phyloP scores from a whole-genome alignment of 78 protist genomes.

The Planoprotostelium fungivorum region DNA sequence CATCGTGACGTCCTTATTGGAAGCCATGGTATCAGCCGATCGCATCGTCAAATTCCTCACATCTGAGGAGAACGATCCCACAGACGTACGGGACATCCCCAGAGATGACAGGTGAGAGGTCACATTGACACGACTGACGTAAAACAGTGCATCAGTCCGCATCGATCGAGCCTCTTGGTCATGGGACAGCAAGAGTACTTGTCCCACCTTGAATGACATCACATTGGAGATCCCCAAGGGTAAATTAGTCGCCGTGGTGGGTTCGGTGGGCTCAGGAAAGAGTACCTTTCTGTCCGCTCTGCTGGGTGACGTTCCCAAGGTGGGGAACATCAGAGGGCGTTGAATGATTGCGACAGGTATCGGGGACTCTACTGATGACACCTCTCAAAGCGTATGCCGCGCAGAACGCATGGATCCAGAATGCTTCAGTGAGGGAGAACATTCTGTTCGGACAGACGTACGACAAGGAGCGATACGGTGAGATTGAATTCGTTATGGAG shows the following conservation, averaged over 20 bases:
- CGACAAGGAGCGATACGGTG: slow-evolving; percentile 52
- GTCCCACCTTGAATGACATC: slow-evolving; percentile 20
- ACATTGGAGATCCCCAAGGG: slow-evolving; percentile 31
- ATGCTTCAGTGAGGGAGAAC: slow-evolving; percentile 88
- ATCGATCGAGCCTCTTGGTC: slow-evolving; percentile 22
- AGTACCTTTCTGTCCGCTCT: slow-evolving; percentile 64
- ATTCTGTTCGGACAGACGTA: slow-evolving; percentile 83
- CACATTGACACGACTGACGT: background rate
- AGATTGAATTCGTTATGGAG: too few species aligned
- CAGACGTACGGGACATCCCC: slow-evolving; percentile 15
- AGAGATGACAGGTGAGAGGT: background rate
- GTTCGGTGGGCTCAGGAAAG: slow-evolving; percentile 91
- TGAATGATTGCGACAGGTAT: background rate
- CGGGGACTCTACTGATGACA: slow-evolving; percentile 35
- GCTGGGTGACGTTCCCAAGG: slow-evolving; percentile 70
- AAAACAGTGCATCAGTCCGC: slow-evolving; percentile 3
- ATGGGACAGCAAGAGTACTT: slow-evolving; percentile 40
- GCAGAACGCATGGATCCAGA: slow-evolving; percentile 91
- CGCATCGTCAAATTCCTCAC: slow-evolving; percentile 68
- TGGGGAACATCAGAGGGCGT: background rate
- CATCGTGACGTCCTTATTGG: slow-evolving; percentile 49
- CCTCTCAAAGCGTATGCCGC: slow-evolving; percentile 73
- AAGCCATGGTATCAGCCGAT: slow-evolving; percentile 64
- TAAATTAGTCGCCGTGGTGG: slow-evolving; percentile 66
- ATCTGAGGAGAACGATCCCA: slow-evolving; percentile 41